A percentile compares a stretch with the other conserved stretches of the same genome.
phyloP scores from a whole-genome alignment of 2,329 filamentous ascomycete genomes.

The Lachnellula cervina region DNA sequence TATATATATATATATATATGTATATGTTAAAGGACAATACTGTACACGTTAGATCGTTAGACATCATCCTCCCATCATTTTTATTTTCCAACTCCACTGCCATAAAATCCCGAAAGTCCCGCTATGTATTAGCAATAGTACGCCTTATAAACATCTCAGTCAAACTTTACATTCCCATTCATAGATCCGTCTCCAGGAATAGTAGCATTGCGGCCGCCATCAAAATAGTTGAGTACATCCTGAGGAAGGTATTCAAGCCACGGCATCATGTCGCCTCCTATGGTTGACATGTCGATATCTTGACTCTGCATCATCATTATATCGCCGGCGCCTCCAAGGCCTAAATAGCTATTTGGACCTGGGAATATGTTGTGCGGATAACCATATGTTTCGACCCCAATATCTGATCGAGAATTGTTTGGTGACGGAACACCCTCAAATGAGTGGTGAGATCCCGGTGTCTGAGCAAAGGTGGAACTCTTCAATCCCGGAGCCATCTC shows the following conservation, averaged over 20 bases:
- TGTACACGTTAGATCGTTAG: no score
- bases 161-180: neutral
- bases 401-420: constrained; percentile 2
- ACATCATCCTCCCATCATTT: no score
- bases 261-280: constrained; percentile 66
- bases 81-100: no score
- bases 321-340: constrained; percentile 30
- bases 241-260: constrained; percentile 72
- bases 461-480: constrained; percentile 36
- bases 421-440: constrained; percentile 16
- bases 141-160: neutral
- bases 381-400: constrained; percentile 3
- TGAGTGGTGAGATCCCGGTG: constrained; percentile 14
- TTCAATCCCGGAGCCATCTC: constrained; percentile 44
- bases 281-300: constrained; percentile 67
- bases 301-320: constrained; percentile 76
- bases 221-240: constrained; percentile 57
- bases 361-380: constrained; percentile 13
- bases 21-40: no score
- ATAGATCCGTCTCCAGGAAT: neutral
- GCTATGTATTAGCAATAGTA: no score
- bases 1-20: no score
- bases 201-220: constrained; percentile 21
- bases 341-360: constrained; percentile 16
- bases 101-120: no score